Base-by-base conservation (phyloP, 1,284 basidiomycete genomes). In the Ganoderma leucocontextum region DNA sequence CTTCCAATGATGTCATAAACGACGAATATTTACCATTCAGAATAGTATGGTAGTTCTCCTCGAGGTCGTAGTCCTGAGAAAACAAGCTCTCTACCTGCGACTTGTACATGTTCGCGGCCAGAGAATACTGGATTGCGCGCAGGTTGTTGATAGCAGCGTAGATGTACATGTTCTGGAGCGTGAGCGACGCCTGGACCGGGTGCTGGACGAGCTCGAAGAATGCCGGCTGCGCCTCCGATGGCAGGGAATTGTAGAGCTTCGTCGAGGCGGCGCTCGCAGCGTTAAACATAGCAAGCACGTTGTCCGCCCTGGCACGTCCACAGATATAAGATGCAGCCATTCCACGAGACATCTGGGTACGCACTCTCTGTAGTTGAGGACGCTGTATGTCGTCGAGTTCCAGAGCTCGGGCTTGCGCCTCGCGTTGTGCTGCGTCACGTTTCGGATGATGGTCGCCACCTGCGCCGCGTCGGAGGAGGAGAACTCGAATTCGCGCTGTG, bases 121-220 rank as follows among this genome's bases (percentile, higher is more conserved):
- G 81, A 29, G 87, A 81, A 6, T 88, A 89, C 78, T 93, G 91
- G 2, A 86, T 88, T 1, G 88, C 88, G 47, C 86, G 84, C 57
- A 91, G 70, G 72, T 89, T 88, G 75, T 91, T 91, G 71, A 85
- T 79, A 47, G 88, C 88, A 44, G 87, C 88, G 41, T 83, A 78
- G 57, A 91, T 83, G 75, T 87, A 84, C 81, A 92, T 84, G 60
- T 83, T 83, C 13, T 83, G 84, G 10, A 91, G 76, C 65, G 87
- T 91, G 42, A 81, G 80, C 69, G 86, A 87, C 1, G 89, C 89
- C 63, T 85, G 78, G 12, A 91, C 84, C 2, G 89, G 87, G 71
- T 91, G 89, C 25, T 89, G 87, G 0, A 93, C 84, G 29, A 90
- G 82, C 76, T 93, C 84, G 83, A 89, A 92, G 82, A 88, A 93